These are phyloP conservation scores for Pyrenophora teres DNA, from an alignment of 2,329 filamentous ascomycete species.

Conservation along the genomic window DNA sequence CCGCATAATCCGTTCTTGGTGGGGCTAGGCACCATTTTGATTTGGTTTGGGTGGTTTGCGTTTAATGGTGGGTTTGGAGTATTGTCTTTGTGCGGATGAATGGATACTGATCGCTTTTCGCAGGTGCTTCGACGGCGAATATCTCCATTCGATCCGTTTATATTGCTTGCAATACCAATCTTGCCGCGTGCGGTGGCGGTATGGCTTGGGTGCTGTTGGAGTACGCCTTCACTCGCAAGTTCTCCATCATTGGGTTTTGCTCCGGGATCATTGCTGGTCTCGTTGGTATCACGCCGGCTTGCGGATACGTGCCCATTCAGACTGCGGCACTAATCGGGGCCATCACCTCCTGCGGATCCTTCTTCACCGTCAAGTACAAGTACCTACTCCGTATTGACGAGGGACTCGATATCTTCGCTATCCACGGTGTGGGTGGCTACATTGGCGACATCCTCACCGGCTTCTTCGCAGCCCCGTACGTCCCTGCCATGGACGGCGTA, in stretches of 20 bases:
- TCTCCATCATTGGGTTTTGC: conserved; percentile 59
- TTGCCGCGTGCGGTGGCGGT: conserved; percentile 60
- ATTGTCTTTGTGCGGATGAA: too few relatives aligned
- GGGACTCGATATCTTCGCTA: conserved; percentile 63
- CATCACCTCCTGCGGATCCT: conserved; percentile 56
- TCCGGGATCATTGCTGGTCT: conserved; percentile 62
- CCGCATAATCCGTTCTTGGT: conserved; percentile 77
- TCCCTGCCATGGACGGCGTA: conserved; percentile 59
- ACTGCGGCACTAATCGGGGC: conserved; percentile 58
- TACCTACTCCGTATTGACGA: conserved; percentile 61
- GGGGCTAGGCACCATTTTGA: conserved; percentile 71
- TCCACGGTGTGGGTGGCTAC: conserved; percentile 64
- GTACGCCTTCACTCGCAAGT: conserved; percentile 55
- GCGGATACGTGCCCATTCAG: conserved; percentile 60
- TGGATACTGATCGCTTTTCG: background rate
- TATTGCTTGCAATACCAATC: conserved; percentile 64
- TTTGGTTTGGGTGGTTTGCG: conserved; percentile 46
- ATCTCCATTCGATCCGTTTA: conserved; percentile 59
- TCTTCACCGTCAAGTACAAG: conserved; percentile 54
- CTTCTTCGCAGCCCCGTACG: conserved; percentile 58
- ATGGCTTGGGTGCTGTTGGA: conserved; percentile 61
- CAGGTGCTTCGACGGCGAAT: conserved; percentile 53
- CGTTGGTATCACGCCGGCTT: conserved; percentile 64
- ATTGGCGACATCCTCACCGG: conserved; percentile 63
- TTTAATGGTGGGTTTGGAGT: conserved; percentile 47